Conservation (phyloP, 345 rosid genomes). For the Rhizophora mangle region DNA sequence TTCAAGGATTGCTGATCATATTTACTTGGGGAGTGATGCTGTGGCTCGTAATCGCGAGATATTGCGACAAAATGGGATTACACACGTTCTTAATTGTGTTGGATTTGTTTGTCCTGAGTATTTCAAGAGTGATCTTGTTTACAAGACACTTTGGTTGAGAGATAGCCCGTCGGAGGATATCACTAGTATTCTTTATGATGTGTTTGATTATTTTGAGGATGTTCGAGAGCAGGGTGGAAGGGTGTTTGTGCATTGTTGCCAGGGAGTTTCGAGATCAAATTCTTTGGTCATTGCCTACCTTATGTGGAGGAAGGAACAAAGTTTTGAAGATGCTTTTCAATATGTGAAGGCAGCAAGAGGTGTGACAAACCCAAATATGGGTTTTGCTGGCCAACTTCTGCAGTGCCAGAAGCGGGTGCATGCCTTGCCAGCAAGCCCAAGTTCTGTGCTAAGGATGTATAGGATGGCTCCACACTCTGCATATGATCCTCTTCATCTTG, state of each 20-base stretch:
- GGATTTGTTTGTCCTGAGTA: conserved; percentile 76
- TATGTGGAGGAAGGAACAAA: conserved; percentile 76
- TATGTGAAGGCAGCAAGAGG: conserved; percentile 68
- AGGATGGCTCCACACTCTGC: conserved; percentile 76
- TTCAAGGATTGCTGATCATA: conserved; percentile 62
- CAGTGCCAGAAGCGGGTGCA: conserved; percentile 77
- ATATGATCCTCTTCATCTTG: conserved; percentile 72
- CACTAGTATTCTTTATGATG: conserved; percentile 67
- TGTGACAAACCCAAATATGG: conserved; percentile 71
- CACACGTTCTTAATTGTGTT: conserved; percentile 70
- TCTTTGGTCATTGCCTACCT: conserved; percentile 74
- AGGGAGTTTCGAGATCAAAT: conserved; percentile 63
- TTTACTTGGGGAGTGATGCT: conserved; percentile 67
- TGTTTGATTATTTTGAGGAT: conserved; percentile 78
- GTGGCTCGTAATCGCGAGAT: conserved; percentile 65
- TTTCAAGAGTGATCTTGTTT: conserved; percentile 68
- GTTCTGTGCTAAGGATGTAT: conserved; percentile 55
- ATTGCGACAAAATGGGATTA: conserved; percentile 59
- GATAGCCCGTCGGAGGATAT: conserved; percentile 71
- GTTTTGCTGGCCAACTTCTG: conserved; percentile 72
- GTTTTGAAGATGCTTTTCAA: conserved; percentile 71
- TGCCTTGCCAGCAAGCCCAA: conserved; percentile 57
- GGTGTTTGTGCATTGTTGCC: conserved; percentile 71
- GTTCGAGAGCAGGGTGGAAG: conserved; percentile 63
- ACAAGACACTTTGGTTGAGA: conserved; percentile 71